Evolutionary conservation across 352 stramenopile species (phyloP).

Genomic region (Globisporangium abappressorium): DNA sequence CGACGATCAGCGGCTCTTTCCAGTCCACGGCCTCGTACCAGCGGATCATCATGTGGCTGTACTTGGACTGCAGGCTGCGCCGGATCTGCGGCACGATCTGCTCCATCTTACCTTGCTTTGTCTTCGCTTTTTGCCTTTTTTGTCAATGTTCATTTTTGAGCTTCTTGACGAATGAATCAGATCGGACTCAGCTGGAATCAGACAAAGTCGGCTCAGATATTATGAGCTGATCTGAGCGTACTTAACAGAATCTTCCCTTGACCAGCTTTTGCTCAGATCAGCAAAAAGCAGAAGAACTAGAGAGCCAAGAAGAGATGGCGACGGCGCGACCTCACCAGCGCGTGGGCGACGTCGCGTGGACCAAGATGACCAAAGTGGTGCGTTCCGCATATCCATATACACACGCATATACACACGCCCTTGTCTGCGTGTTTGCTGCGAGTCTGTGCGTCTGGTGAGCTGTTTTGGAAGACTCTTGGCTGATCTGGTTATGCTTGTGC

Average conservation of each 20-base stretch:
- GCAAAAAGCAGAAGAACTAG: neutral
- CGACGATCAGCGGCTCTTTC: conserved; percentile 68
- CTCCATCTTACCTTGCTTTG: conserved; percentile 38
- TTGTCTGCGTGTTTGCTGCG: neutral
- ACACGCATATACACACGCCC: neutral
- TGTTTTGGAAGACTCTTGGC: neutral
- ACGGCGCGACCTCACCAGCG: conserved; percentile 58
- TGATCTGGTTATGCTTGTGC: conserved; percentile 1
- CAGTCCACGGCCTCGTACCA: conserved; percentile 86
- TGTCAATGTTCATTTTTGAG: neutral
- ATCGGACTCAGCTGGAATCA: neutral
- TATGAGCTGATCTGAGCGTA: neutral
- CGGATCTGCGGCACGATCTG: conserved; percentile 54
- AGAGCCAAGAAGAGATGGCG: conserved; percentile 33
- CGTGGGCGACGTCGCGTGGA: conserved; percentile 84
- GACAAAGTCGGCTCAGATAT: neutral
- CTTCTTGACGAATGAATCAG: neutral
- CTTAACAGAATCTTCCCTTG: neutral
- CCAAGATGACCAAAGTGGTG: conserved; percentile 93
- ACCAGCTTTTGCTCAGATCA: neutral
- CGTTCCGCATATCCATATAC: conserved; percentile 7
- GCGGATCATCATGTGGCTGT: conserved; percentile 68
- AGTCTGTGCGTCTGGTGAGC: neutral
- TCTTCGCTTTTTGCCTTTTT: neutral
- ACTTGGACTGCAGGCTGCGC: conserved; percentile 68